These are phyloP conservation scores for Talaromyces amestolkiae DNA, from an alignment of 2,329 filamentous ascomycete species.

Conservation along the genomic window DNA sequence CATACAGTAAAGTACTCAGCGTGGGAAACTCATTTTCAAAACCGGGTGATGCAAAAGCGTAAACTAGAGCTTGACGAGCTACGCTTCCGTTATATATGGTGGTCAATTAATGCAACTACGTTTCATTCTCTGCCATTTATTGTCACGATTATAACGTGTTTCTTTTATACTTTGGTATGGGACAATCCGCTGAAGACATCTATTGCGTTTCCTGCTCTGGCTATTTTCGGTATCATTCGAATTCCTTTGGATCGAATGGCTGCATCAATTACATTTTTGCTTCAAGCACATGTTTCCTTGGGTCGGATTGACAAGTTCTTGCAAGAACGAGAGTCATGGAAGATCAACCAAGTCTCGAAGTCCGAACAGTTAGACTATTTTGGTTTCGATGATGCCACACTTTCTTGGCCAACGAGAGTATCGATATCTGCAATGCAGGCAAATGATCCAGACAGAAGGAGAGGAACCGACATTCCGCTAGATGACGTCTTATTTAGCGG, in stretches of 20 bases:
- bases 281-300: slow-evolving; percentile 5
- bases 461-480: not conserved
- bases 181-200: not conserved
- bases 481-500: not conserved
- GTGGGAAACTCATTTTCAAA: not conserved
- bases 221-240: slow-evolving; percentile 6
- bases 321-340: not conserved
- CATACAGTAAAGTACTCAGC: slow-evolving; percentile 7
- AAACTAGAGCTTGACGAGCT: not conserved
- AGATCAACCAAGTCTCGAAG: not conserved
- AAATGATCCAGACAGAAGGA: not conserved
- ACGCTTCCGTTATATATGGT: slow-evolving; percentile 1
- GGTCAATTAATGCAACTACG: slow-evolving; percentile 1
- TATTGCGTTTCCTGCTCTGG: slow-evolving; percentile 10
- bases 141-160: slow-evolving; percentile 1
- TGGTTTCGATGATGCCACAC: slow-evolving; percentile 9
- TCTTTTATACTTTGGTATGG: slow-evolving; percentile 5
- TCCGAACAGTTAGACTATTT: not conserved
- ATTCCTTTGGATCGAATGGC: slow-evolving; percentile 10
- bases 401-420: not conserved
- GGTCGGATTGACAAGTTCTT: slow-evolving; percentile 5
- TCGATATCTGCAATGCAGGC: too few species aligned
- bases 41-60: not conserved
- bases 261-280: not conserved
- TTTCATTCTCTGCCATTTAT: slow-evolving; percentile 6